Evolutionary conservation across 2,329 filamentous ascomycete species (phyloP).

Genomic region (Pyrenophora tritici-repentis): DNA sequence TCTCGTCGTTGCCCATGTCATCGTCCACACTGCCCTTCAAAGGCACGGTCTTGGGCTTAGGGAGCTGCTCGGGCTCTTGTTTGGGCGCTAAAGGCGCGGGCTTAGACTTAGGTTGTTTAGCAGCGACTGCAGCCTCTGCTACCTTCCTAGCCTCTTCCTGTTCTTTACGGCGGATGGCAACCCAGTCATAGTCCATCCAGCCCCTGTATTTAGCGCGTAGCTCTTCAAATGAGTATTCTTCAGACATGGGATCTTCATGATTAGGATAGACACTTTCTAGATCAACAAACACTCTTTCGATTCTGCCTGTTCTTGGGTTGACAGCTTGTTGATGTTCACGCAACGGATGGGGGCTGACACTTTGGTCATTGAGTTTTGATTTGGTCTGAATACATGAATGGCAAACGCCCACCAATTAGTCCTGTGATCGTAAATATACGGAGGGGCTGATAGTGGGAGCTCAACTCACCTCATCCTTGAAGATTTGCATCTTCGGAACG

Average conservation of each 20-base stretch:
- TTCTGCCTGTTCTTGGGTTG: slow-evolving; percentile 80
- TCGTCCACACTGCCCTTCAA: slow-evolving; percentile 44
- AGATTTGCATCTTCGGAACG: slow-evolving; percentile 83
- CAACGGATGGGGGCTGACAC: slow-evolving; percentile 63
- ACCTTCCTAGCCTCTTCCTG: slow-evolving; percentile 32
- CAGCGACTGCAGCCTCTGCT: slow-evolving; percentile 21
- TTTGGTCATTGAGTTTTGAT: slow-evolving; percentile 45
- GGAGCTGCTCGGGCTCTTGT: slow-evolving; percentile 20
- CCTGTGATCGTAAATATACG: slow-evolving; percentile 61
- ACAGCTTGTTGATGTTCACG: slow-evolving; percentile 79
- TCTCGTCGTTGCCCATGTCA: slow-evolving; percentile 52
- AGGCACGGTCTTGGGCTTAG: slow-evolving; percentile 35
- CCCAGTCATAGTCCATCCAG: slow-evolving; percentile 63
- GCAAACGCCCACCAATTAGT: slow-evolving; percentile 75
- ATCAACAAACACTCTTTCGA: slow-evolving; percentile 86
- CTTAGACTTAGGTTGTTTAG: slow-evolving; percentile 19
- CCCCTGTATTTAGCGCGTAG: slow-evolving; percentile 79
- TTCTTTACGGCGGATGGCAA: slow-evolving; percentile 39
- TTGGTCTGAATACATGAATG: slow-evolving; percentile 58
- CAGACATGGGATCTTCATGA: slow-evolving; percentile 65
- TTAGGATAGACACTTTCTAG: slow-evolving; percentile 84
- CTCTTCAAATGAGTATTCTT: slow-evolving; percentile 90
- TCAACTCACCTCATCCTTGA: slow-evolving; percentile 90
- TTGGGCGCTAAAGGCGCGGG: slow-evolving; percentile 23
- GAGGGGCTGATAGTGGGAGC: slow-evolving; percentile 43